A percentile compares a stretch with the other conserved stretches of the same genome.
Conservation (phyloP, 2,329 filamentous ascomycete genomes). For the Penicillium expansum region DNA sequence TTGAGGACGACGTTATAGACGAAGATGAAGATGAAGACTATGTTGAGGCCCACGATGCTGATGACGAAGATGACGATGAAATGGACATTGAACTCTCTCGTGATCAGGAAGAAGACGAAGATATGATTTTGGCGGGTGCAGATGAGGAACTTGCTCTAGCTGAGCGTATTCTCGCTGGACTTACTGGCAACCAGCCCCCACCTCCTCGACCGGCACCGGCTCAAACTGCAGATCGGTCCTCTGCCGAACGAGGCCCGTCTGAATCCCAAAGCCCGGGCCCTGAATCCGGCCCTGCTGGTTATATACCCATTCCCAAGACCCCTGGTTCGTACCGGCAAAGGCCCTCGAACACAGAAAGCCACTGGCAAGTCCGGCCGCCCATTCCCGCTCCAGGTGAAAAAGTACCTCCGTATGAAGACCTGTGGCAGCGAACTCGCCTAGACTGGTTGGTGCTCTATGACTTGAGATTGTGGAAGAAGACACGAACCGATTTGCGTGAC, state of each 20-base stretch:
- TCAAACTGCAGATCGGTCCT: slow-evolving; percentile 30
- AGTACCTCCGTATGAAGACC: slow-evolving; percentile 73
- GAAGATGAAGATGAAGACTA: slow-evolving; percentile 47
- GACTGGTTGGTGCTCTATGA: slow-evolving; percentile 97
- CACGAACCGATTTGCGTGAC: slow-evolving; percentile 83
- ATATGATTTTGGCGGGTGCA: slow-evolving; percentile 53
- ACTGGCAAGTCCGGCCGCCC: slow-evolving; percentile 81
- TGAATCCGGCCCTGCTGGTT: slow-evolving; percentile 22
- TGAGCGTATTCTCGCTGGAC: slow-evolving; percentile 75
- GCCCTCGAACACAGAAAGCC: slow-evolving; percentile 57
- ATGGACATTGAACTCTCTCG: slow-evolving; percentile 31
- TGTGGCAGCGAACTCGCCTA: slow-evolving; percentile 83
- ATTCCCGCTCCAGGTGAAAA: slow-evolving; percentile 63
- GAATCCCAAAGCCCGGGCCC: slow-evolving; percentile 15
- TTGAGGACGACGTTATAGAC: slow-evolving; percentile 24
- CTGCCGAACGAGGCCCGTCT: slow-evolving; percentile 18
- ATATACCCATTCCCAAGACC: slow-evolving; percentile 74
- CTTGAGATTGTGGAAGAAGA: slow-evolving; percentile 92
- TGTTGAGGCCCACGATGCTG: slow-evolving; percentile 50
- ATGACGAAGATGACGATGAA: slow-evolving; percentile 48
- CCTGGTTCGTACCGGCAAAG: slow-evolving; percentile 52
- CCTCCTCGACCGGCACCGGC: slow-evolving; percentile 50
- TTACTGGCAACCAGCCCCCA: slow-evolving; percentile 64
- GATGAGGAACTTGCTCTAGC: slow-evolving; percentile 71
- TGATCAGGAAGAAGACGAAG: slow-evolving; percentile 49